Conservation (phyloP, 2,329 filamentous ascomycete genomes). For the Stemphylium beticola region DNA sequence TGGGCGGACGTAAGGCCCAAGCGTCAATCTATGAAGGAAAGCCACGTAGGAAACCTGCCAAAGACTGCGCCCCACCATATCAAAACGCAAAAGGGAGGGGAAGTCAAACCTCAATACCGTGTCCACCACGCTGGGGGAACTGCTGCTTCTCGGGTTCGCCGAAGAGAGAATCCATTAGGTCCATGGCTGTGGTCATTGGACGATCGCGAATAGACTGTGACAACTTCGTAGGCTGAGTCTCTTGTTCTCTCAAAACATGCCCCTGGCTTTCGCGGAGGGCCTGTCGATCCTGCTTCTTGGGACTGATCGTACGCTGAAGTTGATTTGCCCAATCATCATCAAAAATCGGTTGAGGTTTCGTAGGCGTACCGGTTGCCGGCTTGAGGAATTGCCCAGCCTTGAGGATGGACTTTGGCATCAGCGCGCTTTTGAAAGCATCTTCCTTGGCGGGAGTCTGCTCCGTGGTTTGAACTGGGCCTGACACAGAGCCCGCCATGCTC, state of each 20-base stretch:
- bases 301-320: slow-evolving; percentile 90
- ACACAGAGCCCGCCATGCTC: slow-evolving; percentile 80
- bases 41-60: slow-evolving; percentile 44
- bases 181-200: slow-evolving; percentile 86
- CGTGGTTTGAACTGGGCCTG: slow-evolving; percentile 75
- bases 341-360: slow-evolving; percentile 60
- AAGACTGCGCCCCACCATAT: slow-evolving; percentile 49
- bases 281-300: slow-evolving; percentile 85
- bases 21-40: slow-evolving; percentile 43
- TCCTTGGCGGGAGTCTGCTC: slow-evolving; percentile 63
- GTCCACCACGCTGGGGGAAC: slow-evolving; percentile 58
- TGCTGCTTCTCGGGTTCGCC: slow-evolving; percentile 64
- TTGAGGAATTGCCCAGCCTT: slow-evolving; percentile 49
- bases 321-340: slow-evolving; percentile 94
- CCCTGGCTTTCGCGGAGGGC: slow-evolving; percentile 71
- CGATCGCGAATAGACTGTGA: slow-evolving; percentile 48
- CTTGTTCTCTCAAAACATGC: slow-evolving; percentile 60
- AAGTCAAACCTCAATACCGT: slow-evolving; percentile 89
- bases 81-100: slow-evolving; percentile 48
- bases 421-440: slow-evolving; percentile 39
- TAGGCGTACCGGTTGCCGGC: slow-evolving; percentile 56
- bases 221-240: slow-evolving; percentile 44
- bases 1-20: slow-evolving; percentile 35
- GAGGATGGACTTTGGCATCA: slow-evolving; percentile 57
- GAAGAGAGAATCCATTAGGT: slow-evolving; percentile 94